phyloP scores from a whole-genome alignment of 2,329 filamentous ascomycete genomes.

The Leptographium lundbergii region DNA sequence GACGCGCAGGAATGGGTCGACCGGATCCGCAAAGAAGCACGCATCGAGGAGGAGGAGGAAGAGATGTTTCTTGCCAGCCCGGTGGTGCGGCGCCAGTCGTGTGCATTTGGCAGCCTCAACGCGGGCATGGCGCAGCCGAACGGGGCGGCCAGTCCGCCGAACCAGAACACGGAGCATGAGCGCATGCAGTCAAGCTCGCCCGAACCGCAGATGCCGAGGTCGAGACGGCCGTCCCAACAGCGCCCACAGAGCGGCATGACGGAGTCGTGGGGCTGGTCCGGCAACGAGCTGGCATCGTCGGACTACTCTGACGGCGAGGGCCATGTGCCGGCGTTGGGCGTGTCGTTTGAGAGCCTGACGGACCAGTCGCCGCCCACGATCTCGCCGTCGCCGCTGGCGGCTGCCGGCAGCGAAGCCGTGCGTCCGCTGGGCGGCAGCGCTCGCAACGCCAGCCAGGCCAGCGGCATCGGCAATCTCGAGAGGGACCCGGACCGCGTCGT shows the following conservation, averaged over 20 bases:
- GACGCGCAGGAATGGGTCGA: constrained; percentile 84
- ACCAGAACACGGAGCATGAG: constrained; percentile 22
- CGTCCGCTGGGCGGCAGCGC: neutral
- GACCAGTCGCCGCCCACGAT: constrained; percentile 22
- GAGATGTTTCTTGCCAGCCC: constrained; percentile 67
- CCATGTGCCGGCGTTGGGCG: constrained; percentile 28
- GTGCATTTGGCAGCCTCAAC: constrained; percentile 13
- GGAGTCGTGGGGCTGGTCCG: constrained; percentile 49
- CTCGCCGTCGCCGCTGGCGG: neutral
- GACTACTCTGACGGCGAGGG: constrained; percentile 68
- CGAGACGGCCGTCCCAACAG: constrained; percentile 43
- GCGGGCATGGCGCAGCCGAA: neutral
- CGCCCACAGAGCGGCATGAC: constrained; percentile 21
- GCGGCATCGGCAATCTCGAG: constrained; percentile 38
- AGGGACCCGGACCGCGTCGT: constrained; percentile 74
- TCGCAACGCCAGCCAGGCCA: constrained; percentile 48
- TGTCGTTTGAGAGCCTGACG: constrained; percentile 38
- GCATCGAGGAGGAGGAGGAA: constrained; percentile 80
- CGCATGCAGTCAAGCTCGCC: constrained; percentile 46
- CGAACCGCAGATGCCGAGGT: constrained; percentile 34
- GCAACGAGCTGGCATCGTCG: constrained; percentile 63
- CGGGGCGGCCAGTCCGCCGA: neutral
- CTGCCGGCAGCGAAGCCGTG: neutral
- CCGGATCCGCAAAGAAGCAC: constrained; percentile 63
- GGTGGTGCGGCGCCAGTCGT: constrained; percentile 35